Conservation (phyloP, 345 rosid genomes). For the Ceriops tagal region DNA sequence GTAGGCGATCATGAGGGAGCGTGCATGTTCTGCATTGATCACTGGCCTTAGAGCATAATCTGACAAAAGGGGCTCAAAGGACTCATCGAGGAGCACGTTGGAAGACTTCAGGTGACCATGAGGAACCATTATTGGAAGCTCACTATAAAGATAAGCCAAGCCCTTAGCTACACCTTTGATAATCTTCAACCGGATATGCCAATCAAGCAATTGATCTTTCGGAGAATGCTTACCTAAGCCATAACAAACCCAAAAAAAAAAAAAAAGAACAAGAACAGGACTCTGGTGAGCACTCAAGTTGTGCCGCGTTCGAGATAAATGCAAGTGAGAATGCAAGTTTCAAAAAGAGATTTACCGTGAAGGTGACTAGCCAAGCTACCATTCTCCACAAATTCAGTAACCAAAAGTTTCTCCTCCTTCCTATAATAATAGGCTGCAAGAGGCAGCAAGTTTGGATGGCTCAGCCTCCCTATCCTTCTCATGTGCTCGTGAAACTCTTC, state of each 20-base stretch:
- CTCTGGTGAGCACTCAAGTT: too few species aligned
- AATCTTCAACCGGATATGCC: slow-evolving; percentile 57
- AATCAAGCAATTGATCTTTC: slow-evolving; percentile 49
- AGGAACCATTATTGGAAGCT: slow-evolving; percentile 56
- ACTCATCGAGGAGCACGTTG: slow-evolving; percentile 54
- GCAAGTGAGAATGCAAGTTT: neutral
- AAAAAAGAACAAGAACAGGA: neutral
- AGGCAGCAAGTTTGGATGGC: slow-evolving; percentile 56
- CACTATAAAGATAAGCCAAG: slow-evolving; percentile 50
- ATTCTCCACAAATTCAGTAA: slow-evolving; percentile 45
- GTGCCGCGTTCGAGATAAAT: too few species aligned
- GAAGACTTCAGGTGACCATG: slow-evolving; percentile 85
- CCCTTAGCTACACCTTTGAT: slow-evolving; percentile 64
- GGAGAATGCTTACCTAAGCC: slow-evolving; percentile 47
- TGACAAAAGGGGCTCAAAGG: slow-evolving; percentile 47
- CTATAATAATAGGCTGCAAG: slow-evolving; percentile 60
- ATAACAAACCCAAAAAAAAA: neutral
- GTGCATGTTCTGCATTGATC: slow-evolving; percentile 64
- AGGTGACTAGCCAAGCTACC: slow-evolving; percentile 72
- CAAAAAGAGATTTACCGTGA: slow-evolving; percentile 40
- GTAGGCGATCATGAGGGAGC: slow-evolving; percentile 51
- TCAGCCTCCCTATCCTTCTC: slow-evolving; percentile 54
- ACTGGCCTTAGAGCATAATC: slow-evolving; percentile 61
- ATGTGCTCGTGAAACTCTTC: slow-evolving; percentile 70
- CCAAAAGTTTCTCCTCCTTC: slow-evolving; percentile 69